phyloP scores from a whole-genome alignment of 768 basidiomycete species.

The Lactarius hengduanensis region DNA sequence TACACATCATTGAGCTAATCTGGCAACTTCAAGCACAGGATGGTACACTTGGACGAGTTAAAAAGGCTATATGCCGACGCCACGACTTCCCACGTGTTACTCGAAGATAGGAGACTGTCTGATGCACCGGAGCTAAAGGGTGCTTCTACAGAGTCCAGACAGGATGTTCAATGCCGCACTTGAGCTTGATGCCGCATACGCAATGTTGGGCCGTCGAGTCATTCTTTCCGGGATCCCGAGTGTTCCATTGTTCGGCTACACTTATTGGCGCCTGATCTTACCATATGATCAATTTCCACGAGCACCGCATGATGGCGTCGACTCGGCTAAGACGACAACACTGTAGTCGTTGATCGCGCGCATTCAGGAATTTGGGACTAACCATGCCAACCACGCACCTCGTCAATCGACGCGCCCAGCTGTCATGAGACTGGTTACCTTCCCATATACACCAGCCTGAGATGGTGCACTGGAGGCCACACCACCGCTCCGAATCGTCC shows the following conservation, averaged over 20 bases:
- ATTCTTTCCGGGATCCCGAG: not conserved
- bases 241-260: not conserved
- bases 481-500: not conserved
- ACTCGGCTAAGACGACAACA: not conserved
- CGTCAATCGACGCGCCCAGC: not conserved
- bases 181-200: not conserved
- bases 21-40: not conserved
- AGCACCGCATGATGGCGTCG: not conserved
- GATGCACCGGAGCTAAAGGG: not conserved
- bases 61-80: not conserved
- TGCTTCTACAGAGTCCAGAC: not conserved
- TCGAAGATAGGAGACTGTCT: not conserved
- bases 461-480: not conserved
- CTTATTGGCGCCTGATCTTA: not conserved
- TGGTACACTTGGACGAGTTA: not conserved
- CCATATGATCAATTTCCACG: not conserved
- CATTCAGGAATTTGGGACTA: not conserved
- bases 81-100: not conserved
- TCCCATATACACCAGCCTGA: no score
- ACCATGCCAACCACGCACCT: not conserved
- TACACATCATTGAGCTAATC: not conserved
- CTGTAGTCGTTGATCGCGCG: not conserved
- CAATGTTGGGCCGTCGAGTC: not conserved
- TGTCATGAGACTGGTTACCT: not conserved
- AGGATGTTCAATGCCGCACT: not conserved